A percentile compares a stretch with the other conserved stretches of the same genome.
Conservation (phyloP, 2,329 filamentous ascomycete species). For the Chrysoporthe austroafricana region DNA sequence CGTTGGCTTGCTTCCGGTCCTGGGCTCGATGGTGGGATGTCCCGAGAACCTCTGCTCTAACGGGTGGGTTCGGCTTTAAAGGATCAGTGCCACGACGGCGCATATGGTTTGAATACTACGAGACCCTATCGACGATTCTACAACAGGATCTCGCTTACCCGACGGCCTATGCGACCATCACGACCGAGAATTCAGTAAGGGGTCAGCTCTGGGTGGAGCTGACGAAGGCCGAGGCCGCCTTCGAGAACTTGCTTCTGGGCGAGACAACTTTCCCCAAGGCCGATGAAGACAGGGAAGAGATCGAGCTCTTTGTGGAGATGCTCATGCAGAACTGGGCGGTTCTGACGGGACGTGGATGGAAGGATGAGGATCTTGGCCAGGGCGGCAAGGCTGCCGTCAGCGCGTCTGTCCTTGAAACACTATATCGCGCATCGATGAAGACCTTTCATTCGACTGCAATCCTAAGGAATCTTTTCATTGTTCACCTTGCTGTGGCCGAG, state of each 20-base stretch:
- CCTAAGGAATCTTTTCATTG: constrained; percentile 81
- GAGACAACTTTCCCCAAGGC: constrained; percentile 86
- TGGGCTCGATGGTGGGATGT: constrained; percentile 73
- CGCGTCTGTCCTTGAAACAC: constrained; percentile 78
- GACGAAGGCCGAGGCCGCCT: constrained; percentile 76
- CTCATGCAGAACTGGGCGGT: constrained; percentile 86
- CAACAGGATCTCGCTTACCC: constrained; percentile 67
- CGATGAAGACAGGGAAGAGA: constrained; percentile 74
- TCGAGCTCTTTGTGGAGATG: constrained; percentile 80
- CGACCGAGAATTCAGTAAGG: constrained; percentile 57
- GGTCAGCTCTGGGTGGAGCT: constrained; percentile 75
- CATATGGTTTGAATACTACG: constrained; percentile 87
- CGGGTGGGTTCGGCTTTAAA: constrained; percentile 61
- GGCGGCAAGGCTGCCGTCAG: constrained; percentile 78
- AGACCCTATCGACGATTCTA: constrained; percentile 75
- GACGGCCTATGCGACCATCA: constrained; percentile 47
- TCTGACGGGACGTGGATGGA: constrained; percentile 79
- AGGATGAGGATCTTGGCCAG: constrained; percentile 77
- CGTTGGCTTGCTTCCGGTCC: constrained; percentile 62
- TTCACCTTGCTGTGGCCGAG: constrained; percentile 85
- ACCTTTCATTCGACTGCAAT: constrained; percentile 95
- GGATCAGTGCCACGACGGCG: constrained; percentile 64
- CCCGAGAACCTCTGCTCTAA: constrained; percentile 47
- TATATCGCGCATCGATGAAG: constrained; percentile 89
- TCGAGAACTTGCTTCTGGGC: constrained; percentile 76